Base-by-base conservation (phyloP, 2,329 filamentous ascomycete species). In the Lachnellula hyalina region DNA sequence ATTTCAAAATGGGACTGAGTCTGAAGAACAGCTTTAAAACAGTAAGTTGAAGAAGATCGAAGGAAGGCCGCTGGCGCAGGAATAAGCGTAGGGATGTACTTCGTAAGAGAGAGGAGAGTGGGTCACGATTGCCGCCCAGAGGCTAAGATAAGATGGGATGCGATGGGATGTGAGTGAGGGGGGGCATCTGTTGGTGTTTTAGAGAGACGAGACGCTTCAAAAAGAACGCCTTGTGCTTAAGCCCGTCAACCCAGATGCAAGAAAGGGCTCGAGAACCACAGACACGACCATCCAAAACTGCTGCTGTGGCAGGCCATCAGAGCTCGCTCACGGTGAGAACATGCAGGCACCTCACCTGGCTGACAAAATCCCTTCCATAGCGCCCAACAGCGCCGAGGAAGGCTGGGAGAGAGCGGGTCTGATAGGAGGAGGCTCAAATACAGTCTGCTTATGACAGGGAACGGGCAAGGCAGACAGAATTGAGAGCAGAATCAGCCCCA, bases 61-160 rank as follows among this genome's bases (percentile, higher is more conserved):
- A 46, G 23, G 44, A 46, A 46, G 44, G 44, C 44, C 25, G 44
- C n/a, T 46, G 44, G 44, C 44, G 44, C 23, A 44, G 41, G 41
- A 44, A 46, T 49, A 35, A 41, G 48, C 23, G 34, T 19, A 23
- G 35, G 36, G 41, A 19, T 51, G 47, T 21, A 47, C 41, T 25
- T 3, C 38, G 35, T 23, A 25, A 12, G 23, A 12, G 40, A 40
- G 42, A 45, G 51, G 47, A 35, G 41, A 36, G 47, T 47, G 48
- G 52, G 44, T 51, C 49, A 48, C 38, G 52, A 57, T 59, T 52
- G 55, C 55, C 57, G 55, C 57, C 49, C n/a, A 17, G 36, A 9
- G 36, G 55, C 55, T 57, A 55, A 59, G 57, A 59, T 59, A 59
- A 59, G 57, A 55, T 28, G 38, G 32, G 38, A 42, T 40, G 47